phyloP scores from a whole-genome alignment of 2,329 filamentous ascomycete species.

The Gaeumannomyces sp. region DNA sequence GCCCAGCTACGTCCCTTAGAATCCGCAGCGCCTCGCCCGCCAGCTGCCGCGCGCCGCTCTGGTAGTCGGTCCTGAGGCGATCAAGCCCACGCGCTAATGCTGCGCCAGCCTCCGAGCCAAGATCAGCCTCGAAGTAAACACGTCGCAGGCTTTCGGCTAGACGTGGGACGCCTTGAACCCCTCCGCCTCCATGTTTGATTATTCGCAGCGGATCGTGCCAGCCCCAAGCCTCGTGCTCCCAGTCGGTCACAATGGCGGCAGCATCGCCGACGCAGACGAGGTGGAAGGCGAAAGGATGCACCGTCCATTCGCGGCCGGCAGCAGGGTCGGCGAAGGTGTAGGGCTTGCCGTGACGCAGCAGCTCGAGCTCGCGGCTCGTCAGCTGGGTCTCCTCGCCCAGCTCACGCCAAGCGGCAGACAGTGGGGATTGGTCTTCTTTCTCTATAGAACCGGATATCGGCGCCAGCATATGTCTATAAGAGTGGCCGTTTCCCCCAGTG shows the following conservation, averaged over 20 bases:
- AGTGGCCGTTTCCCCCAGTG: not conserved
- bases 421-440: constrained; percentile 40
- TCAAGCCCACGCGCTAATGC: constrained; percentile 41
- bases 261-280: constrained; percentile 36
- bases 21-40: constrained; percentile 45
- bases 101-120: constrained; percentile 38
- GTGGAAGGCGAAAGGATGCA: constrained; percentile 56
- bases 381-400: constrained; percentile 57
- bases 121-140: constrained; percentile 52
- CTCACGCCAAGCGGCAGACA: constrained; percentile 56
- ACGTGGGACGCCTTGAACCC: constrained; percentile 43
- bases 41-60: constrained; percentile 53
- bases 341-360: constrained; percentile 51
- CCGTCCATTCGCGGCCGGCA: constrained; percentile 52
- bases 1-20: constrained; percentile 38
- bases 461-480: constrained; percentile 46
- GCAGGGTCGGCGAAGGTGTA: constrained; percentile 49
- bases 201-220: constrained; percentile 47
- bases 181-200: constrained; percentile 41
- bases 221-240: constrained; percentile 54
- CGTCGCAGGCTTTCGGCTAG: constrained; percentile 51
- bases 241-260: constrained; percentile 47
- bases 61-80: constrained; percentile 46
- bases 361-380: constrained; percentile 35
- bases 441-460: constrained; percentile 59